Evolutionary conservation across 805 yeast species (phyloP).

Genomic region (Pichia cephalocereana): DNA sequence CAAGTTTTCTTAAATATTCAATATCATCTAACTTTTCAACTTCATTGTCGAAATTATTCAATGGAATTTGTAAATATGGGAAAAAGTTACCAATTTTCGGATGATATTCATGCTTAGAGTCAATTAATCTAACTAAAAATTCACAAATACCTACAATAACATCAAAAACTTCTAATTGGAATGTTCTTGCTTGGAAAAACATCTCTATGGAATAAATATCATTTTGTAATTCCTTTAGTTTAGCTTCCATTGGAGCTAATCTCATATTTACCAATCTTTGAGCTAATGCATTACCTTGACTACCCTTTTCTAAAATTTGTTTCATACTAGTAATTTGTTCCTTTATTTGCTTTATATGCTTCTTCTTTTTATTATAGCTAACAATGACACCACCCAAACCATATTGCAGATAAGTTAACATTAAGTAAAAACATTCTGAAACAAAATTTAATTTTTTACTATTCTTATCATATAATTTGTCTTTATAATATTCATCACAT

Average conservation of each 20-base stretch:
- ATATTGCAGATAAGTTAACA: constrained; percentile 72
- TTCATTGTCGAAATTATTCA: constrained; percentile 49
- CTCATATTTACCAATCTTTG: constrained; percentile 21
- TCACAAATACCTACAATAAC: constrained; percentile 68
- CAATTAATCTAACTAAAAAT: constrained; percentile 62
- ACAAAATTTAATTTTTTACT: constrained; percentile 54
- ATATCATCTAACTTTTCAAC: constrained; percentile 66
- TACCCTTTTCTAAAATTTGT: constrained; percentile 21
- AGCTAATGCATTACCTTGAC: constrained; percentile 20
- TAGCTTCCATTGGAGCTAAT: constrained; percentile 25
- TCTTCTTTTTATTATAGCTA: constrained; percentile 44
- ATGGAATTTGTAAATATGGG: constrained; percentile 38
- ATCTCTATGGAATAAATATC: constrained; percentile 52
- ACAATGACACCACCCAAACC: constrained; percentile 77
- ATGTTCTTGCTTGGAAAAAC: constrained; percentile 44
- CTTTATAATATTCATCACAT: constrained; percentile 47
- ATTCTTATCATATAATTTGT: constrained; percentile 24
- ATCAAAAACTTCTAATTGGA: constrained; percentile 65
- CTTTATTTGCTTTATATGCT: constrained; percentile 38
- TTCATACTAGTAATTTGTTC: constrained; percentile 48
- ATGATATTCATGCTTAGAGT: constrained; percentile 63
- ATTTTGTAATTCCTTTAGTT: constrained; percentile 30
- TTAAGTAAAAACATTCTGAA: constrained; percentile 80
- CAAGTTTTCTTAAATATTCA: constrained; percentile 53
- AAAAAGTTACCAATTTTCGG: constrained; percentile 16